Evolutionary conservation across 129 eudicot genomes (phyloP), one percentile per base, ranked within the genome.

Genomic region (Kitagawia praeruptora): DNA sequence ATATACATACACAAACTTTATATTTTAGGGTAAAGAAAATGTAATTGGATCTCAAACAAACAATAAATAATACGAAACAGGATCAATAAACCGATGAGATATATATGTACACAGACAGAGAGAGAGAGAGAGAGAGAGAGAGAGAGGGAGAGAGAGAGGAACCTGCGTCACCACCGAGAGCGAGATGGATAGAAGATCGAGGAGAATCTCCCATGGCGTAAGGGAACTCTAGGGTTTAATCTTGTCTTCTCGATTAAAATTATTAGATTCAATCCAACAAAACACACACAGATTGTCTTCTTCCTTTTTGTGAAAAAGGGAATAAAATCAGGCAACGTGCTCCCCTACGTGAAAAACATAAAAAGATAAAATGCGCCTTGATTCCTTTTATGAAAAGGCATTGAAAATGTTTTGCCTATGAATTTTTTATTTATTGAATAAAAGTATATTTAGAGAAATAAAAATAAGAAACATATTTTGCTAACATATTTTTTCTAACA

Each of bases 101-200:
- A 5, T n/a, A 63, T 13, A 25, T 23, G 34, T 7, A 34, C 37
- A 34, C 37, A 34, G 21, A 48, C 21, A 15, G 54, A 15, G 54
- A 48, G 54, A 48, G 71, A 28, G 38, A n/a, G 71, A 28, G 71
- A 28, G 38, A 4, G 38, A 66, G 44, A 70, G 40, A 37, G 53
- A 66, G 58, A 25, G 25, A 19, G 64, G n/a, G 14, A 64, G 11
- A 45, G 53, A 71, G 58, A 63, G 74, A 41, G 76, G 37, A 38
- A 95, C 98, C 96, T 82, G 96, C 75, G 83, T 96, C 97, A 72
- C 89, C 93, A 81, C 98, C 98, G 78, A 93, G 97, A 80, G 91
- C 88, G 44, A 77, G 92, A 84, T 94, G 87, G 77, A 90, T 93
- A 34, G 92, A 87, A 78, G 75, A 79, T 48, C 87, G 89, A 77